A percentile compares a stretch with the other conserved stretches of the same genome.
These are phyloP conservation scores for Phytomonas sp. DNA, from an alignment of 208 protist genomes.

Conservation along the genomic window DNA sequence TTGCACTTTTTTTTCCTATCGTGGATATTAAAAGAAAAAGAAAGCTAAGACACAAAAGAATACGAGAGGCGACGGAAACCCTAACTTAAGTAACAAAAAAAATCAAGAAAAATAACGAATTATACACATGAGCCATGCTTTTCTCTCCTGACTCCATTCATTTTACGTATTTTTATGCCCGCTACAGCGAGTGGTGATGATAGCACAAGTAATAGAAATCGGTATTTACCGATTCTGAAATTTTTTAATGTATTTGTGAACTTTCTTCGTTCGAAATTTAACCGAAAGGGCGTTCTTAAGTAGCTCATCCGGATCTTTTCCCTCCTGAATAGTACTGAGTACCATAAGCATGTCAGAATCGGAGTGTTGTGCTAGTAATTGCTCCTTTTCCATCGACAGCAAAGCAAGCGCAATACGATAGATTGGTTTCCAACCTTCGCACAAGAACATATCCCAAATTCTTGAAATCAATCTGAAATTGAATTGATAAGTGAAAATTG, in stretches of 20 bases:
- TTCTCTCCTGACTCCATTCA: not conserved
- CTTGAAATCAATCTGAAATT: constrained; percentile 69
- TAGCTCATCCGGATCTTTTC: constrained; percentile 40
- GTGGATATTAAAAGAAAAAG: not conserved
- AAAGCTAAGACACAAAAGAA: constrained; percentile 13
- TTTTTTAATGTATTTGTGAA: constrained; percentile 21
- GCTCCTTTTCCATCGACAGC: constrained; percentile 46
- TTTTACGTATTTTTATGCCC: not conserved
- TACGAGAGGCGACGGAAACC: constrained; percentile 4
- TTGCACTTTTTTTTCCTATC: not conserved
- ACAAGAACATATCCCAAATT: constrained; percentile 91
- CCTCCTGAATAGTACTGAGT: constrained; percentile 54
- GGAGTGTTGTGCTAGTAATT: constrained; percentile 24
- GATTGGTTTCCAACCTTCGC: constrained; percentile 89
- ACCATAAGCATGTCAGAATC: constrained; percentile 55
- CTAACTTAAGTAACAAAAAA: constrained; percentile 4
- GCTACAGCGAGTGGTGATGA: not conserved
- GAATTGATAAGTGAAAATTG: constrained; percentile 79
- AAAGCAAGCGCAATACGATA: constrained; percentile 75
- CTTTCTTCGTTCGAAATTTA: constrained; percentile 51
- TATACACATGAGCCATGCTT: not conserved
- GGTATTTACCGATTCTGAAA: constrained; percentile 10
- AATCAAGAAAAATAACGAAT: constrained; percentile 8
- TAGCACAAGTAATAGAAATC: not conserved
- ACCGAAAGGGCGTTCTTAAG: constrained; percentile 47